These are phyloP conservation scores for Davidsoniella neocaledoniae DNA, from an alignment of 2,329 filamentous ascomycete genomes.

Conservation along the genomic window DNA sequence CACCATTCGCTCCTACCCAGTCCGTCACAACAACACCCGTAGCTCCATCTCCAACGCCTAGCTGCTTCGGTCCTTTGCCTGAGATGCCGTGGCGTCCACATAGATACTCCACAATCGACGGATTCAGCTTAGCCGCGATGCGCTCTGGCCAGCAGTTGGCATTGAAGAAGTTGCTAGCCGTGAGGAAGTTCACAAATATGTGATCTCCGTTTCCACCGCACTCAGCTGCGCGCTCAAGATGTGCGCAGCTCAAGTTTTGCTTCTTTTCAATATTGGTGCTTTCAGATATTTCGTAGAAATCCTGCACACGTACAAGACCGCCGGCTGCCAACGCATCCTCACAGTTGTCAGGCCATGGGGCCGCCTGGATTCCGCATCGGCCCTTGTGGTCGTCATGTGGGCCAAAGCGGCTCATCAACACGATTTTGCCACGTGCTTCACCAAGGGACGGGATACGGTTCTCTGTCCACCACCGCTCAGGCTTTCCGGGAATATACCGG, in stretches of 20 bases:
- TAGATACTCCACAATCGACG: constrained; percentile 48
- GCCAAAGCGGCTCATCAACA: constrained; percentile 67
- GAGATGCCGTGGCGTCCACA: constrained; percentile 38
- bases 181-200: constrained; percentile 71
- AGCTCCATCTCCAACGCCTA: constrained; percentile 49
- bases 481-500: constrained; percentile 46
- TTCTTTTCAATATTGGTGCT: constrained; percentile 64
- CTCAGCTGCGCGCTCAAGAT: constrained; percentile 56
- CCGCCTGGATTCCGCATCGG: constrained; percentile 40
- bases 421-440: constrained; percentile 63
- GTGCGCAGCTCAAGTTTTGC: constrained; percentile 53
- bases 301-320: constrained; percentile 70
- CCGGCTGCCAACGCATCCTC: constrained; percentile 53
- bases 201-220: constrained; percentile 14
- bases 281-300: constrained; percentile 80
- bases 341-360: constrained; percentile 75
- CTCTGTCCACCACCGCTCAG: constrained; percentile 59
- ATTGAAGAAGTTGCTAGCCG: constrained; percentile 88
- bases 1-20: constrained; percentile 71
- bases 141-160: constrained; percentile 82
- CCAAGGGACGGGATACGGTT: constrained; percentile 63
- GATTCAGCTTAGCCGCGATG: constrained; percentile 77
- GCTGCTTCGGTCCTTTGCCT: constrained; percentile 30
- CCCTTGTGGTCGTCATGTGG: constrained; percentile 38
- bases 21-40: constrained; percentile 87